Percentiles rank a stretch among this genome's conserved stretches.
Evolutionary conservation across 177 flowering plant genomes (phyloP).

Genomic region (Vitis hybrid): DNA sequence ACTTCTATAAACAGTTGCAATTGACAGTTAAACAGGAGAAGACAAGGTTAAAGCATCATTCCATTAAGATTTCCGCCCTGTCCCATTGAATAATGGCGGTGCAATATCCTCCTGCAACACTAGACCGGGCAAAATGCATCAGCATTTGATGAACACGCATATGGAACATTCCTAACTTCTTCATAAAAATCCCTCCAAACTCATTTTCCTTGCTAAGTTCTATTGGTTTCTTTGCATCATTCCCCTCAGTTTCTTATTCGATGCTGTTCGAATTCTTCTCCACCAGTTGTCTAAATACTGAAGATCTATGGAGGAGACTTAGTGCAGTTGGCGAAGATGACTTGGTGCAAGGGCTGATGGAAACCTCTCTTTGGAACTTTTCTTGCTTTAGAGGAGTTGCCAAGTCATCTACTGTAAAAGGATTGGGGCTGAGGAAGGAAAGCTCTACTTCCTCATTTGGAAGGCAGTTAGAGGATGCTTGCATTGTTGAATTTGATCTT

Average conservation of each 20-base stretch:
- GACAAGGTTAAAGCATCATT: slow-evolving; percentile 17
- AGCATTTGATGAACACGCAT: slow-evolving; percentile 7
- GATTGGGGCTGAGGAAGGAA: slow-evolving; percentile 10
- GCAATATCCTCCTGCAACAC: slow-evolving; percentile 25
- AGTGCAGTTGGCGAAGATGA: slow-evolving; percentile 54
- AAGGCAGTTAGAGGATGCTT: slow-evolving; percentile 7
- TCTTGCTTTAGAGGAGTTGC: slow-evolving; percentile 25
- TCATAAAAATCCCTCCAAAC: slow-evolving; percentile 19
- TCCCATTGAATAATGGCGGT: slow-evolving; percentile 15
- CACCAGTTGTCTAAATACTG: slow-evolving; percentile 50
- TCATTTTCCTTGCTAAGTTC: slow-evolving; percentile 21
- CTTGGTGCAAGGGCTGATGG: slow-evolving; percentile 19
- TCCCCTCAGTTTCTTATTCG: slow-evolving; percentile 21
- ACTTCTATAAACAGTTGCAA: no score
- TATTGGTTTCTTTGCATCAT: slow-evolving; percentile 11
- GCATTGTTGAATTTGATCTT: slow-evolving; percentile 12
- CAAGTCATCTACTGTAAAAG: slow-evolving; percentile 11
- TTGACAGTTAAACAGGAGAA: no score
- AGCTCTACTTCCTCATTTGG: slow-evolving; percentile 17
- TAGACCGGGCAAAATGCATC: slow-evolving; percentile 10
- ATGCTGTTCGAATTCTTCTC: slow-evolving; percentile 39
- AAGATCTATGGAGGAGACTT: slow-evolving; percentile 55
- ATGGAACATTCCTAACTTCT: slow-evolving; percentile 22
- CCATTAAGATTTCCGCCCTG: slow-evolving; percentile 22
- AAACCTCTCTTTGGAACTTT: slow-evolving; percentile 13